Conservation (phyloP, 208 protist species). For the Trypanosoma cruzi region DNA sequence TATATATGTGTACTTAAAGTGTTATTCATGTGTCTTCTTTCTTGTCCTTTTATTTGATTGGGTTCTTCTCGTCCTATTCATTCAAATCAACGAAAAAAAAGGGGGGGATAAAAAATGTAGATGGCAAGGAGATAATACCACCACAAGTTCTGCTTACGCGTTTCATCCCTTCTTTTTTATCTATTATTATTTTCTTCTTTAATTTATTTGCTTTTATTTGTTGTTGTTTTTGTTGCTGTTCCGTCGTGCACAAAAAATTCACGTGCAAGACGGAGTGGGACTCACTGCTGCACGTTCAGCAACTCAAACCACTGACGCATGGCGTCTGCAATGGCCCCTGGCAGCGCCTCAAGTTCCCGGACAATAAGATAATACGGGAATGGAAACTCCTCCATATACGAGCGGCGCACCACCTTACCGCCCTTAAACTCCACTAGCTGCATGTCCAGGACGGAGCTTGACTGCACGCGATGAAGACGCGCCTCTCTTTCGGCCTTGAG, state of each 20-base stretch:
- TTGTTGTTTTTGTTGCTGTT: neutral
- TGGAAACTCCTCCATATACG: slow-evolving; percentile 99
- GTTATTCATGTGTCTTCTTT: slow-evolving; percentile 8
- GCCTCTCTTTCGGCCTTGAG: slow-evolving; percentile 86
- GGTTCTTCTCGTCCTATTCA: slow-evolving; percentile 14
- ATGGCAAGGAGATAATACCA: neutral
- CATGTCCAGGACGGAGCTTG: slow-evolving; percentile 91
- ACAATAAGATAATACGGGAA: slow-evolving; percentile 99
- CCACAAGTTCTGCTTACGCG: neutral
- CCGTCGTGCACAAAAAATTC: neutral
- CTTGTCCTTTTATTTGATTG: no score
- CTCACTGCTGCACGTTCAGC: slow-evolving; percentile 59
- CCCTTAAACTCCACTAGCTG: slow-evolving; percentile 87
- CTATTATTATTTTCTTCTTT: slow-evolving; percentile 3
- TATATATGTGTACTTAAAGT: slow-evolving; percentile 12
- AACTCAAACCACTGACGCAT: slow-evolving; percentile 99
- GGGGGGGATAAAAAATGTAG: neutral
- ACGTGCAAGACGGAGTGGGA: neutral
- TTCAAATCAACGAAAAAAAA: slow-evolving; percentile 14
- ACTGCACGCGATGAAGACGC: slow-evolving; percentile 84
- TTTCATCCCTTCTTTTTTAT: neutral
- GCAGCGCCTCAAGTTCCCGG: slow-evolving; percentile 95
- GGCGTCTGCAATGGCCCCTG: slow-evolving; percentile 97
- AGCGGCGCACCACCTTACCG: slow-evolving; percentile 82
- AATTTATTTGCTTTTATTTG: slow-evolving; percentile 7